Percentiles rank a stretch among this genome's conserved stretches.
These are phyloP conservation scores for Lepraria neglecta DNA, from an alignment of 495 filamentous ascomycete genomes.

Conservation along the genomic window DNA sequence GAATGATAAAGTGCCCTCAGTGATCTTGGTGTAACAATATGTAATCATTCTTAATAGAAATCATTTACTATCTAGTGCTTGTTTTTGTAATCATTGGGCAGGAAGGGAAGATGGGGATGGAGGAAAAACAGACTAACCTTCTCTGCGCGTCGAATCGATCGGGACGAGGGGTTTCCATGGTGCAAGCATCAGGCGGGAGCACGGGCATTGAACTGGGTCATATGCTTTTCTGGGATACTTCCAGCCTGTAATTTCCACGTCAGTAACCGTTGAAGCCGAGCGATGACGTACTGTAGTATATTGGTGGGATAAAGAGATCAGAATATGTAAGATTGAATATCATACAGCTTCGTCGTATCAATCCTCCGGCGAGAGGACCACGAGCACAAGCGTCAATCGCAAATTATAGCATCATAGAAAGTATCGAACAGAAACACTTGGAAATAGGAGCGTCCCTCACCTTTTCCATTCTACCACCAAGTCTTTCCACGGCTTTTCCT, in stretches of 20 bases:
- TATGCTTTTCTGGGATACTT: too few species aligned
- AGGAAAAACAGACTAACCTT: slow-evolving; percentile 6
- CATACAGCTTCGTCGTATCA: slow-evolving; percentile 64
- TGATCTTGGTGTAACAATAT: slow-evolving; percentile 73
- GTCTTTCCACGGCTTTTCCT: too few species aligned
- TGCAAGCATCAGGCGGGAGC: too few species aligned
- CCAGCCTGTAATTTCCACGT: neutral
- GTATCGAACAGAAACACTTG: neutral
- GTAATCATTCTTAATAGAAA: slow-evolving; percentile 57
- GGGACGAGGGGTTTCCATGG: neutral
- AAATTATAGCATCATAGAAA: slow-evolving; percentile 89
- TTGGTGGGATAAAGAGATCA: slow-evolving; percentile 44
- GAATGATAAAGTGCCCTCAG: slow-evolving; percentile 50
- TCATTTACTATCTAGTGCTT: slow-evolving; percentile 86
- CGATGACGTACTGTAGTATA: slow-evolving; percentile 22
- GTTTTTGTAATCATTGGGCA: slow-evolving; percentile 67
- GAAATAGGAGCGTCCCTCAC: too few species aligned
- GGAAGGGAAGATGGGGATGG: neutral
- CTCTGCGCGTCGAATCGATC: neutral
- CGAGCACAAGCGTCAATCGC: slow-evolving; percentile 78
- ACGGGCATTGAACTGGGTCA: too few species aligned
- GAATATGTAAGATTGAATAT: slow-evolving; percentile 98
- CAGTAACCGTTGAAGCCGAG: slow-evolving; percentile 10
- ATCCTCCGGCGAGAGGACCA: slow-evolving; percentile 82
- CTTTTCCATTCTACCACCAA: neutral